These are phyloP conservation scores for Powellomyces hirtus DNA, from an alignment of 192 early-diverging fungal species.

Conservation along the genomic window DNA sequence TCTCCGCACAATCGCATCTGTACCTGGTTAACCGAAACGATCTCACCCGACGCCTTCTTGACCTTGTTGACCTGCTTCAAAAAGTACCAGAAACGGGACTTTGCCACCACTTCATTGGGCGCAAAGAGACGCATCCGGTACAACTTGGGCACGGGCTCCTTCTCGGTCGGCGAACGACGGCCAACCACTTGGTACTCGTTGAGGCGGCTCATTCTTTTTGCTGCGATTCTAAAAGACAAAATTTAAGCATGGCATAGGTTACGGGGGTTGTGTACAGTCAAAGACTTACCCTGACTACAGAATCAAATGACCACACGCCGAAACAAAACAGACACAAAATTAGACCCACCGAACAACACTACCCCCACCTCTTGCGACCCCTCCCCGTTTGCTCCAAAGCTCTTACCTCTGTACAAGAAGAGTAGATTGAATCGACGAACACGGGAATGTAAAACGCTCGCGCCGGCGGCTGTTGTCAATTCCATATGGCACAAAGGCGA, in stretches of 20 bases:
- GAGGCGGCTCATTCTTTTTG: conserved; percentile 47
- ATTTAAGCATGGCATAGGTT: background rate
- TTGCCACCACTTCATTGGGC: conserved; percentile 97
- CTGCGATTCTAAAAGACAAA: conserved; percentile 3
- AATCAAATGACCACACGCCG: background rate
- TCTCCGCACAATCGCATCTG: too few species aligned
- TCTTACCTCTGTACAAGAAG: background rate
- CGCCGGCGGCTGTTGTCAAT: background rate
- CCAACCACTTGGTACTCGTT: conserved; percentile 85
- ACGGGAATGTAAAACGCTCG: background rate
- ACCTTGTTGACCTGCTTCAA: conserved; percentile 98
- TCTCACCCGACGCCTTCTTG: conserved; percentile 98
- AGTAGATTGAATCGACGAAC: conserved; percentile 10
- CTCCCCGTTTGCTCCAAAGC: too few species aligned
- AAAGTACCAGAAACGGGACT: conserved; percentile 99
- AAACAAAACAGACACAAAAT: background rate
- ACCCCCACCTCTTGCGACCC: background rate
- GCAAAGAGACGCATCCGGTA: conserved; percentile 99
- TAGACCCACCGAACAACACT: background rate
- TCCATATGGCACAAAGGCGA: background rate
- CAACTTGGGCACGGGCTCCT: conserved; percentile 89
- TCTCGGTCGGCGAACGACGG: conserved; percentile 88
- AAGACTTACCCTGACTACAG: background rate
- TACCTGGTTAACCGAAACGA: conserved; percentile 96
- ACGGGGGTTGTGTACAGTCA: too few species aligned